Conservation (phyloP, 1,284 basidiomycete genomes). For the Marasmius sp. region DNA sequence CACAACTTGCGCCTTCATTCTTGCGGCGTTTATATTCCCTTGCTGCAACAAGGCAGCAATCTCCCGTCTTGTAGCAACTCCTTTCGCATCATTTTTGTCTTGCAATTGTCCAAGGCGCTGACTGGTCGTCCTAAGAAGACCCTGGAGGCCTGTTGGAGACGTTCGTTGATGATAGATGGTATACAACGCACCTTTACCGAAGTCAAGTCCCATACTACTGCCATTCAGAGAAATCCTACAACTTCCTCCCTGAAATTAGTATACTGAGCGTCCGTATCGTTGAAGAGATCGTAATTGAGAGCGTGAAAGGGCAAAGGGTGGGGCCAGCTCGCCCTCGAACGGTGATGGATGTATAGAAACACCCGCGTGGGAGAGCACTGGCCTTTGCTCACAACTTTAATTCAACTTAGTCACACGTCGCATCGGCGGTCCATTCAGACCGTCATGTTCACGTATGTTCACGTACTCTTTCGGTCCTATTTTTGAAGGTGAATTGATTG, state of each 20-base stretch:
- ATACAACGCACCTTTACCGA: constrained; percentile 16
- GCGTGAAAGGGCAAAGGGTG: too few species aligned
- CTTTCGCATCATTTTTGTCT: constrained; percentile 64
- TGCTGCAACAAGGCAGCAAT: constrained; percentile 65
- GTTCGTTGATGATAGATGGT: neutral
- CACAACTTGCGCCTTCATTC: constrained; percentile 66
- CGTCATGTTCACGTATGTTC: neutral
- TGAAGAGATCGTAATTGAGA: too few species aligned
- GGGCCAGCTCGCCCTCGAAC: too few species aligned
- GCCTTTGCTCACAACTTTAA: too few species aligned
- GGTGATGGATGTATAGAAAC: too few species aligned
- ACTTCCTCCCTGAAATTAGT: too few species aligned
- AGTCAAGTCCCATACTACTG: constrained; percentile 15
- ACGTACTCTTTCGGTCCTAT: too few species aligned
- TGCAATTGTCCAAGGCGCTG: constrained; percentile 69
- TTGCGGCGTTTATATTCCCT: constrained; percentile 58
- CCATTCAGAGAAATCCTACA: neutral
- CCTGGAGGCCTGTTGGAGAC: constrained; percentile 33
- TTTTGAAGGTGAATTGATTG: too few species aligned
- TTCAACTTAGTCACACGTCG: too few species aligned
- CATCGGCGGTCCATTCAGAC: too few species aligned
- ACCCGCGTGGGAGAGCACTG: too few species aligned
- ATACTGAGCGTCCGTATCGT: too few species aligned
- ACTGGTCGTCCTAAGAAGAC: constrained; percentile 60
- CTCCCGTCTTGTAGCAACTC: constrained; percentile 59